Evolutionary conservation across 192 early-diverging fungal species (phyloP).

Genomic region (Coemansia javaensis): DNA sequence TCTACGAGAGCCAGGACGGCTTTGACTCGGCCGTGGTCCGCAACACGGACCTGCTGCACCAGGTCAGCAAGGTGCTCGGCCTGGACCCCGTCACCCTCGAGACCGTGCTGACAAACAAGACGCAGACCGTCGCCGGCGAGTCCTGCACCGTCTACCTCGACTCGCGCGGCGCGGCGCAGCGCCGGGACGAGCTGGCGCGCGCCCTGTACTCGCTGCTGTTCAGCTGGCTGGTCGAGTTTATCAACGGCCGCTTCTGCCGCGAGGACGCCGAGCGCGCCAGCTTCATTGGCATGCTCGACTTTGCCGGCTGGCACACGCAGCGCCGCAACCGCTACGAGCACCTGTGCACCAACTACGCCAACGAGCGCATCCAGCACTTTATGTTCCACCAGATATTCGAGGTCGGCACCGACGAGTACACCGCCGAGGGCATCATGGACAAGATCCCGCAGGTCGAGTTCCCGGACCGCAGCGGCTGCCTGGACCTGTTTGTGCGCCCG

Average conservation of each 20-base stretch:
- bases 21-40: conserved; percentile 77
- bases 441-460: conserved; percentile 66
- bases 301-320: conserved; percentile 80
- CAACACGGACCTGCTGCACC: conserved; percentile 72
- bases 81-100: conserved; percentile 75
- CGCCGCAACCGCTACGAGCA: conserved; percentile 64
- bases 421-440: conserved; percentile 65
- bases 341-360: conserved; percentile 68
- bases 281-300: conserved; percentile 62
- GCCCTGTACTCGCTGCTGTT: conserved; percentile 89
- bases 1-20: conserved; percentile 59
- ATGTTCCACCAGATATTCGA: conserved; percentile 45
- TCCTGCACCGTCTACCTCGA: conserved; percentile 86
- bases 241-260: conserved; percentile 80
- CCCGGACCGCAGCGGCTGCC: conserved; percentile 59
- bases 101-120: conserved; percentile 74
- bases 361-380: conserved; percentile 62
- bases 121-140: conserved; percentile 76
- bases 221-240: conserved; percentile 86
- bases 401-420: conserved; percentile 70
- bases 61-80: conserved; percentile 81
- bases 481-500: conserved; percentile 65
- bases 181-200: conserved; percentile 76
- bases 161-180: conserved; percentile 64
- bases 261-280: conserved; percentile 62